Evolutionary conservation across 2,329 filamentous ascomycete genomes (phyloP).

Genomic region (Alternaria brassicae): DNA sequence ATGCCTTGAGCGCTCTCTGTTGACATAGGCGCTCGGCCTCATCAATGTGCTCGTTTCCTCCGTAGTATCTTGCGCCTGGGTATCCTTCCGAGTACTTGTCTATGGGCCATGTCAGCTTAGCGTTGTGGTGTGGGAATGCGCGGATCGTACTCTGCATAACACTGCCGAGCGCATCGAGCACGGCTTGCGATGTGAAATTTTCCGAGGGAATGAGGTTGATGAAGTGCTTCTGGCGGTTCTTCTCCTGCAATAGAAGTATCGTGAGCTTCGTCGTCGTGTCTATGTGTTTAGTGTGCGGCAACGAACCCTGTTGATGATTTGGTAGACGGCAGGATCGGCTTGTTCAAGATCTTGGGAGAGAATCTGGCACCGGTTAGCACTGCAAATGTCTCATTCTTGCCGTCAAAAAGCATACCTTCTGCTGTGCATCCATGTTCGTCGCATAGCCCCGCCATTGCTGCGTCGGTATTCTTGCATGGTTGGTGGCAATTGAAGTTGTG

Average conservation of each 20-base stretch:
- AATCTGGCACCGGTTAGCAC: conserved; percentile 62
- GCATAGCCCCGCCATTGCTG: conserved; percentile 51
- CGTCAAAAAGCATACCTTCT: conserved; percentile 50
- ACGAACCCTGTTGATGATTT: conserved; percentile 86
- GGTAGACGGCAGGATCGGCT: conserved; percentile 84
- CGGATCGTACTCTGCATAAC: conserved; percentile 53
- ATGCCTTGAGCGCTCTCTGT: conserved; percentile 87
- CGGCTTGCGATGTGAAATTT: conserved; percentile 98
- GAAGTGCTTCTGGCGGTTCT: conserved; percentile 94
- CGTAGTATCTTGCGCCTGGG: conserved; percentile 97
- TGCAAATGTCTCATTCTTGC: neutral
- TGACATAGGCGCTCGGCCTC: conserved; percentile 95
- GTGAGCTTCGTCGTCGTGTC: conserved; percentile 25
- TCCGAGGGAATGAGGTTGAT: conserved; percentile 99
- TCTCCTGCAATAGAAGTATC: conserved; percentile 69
- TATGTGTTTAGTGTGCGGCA: conserved; percentile 16
- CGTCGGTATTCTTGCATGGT: conserved; percentile 41
- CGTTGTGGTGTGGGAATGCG: conserved; percentile 66
- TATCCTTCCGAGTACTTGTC: conserved; percentile 99
- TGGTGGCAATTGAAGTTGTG: conserved; percentile 38
- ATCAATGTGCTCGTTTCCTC: conserved; percentile 98
- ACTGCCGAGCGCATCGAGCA: conserved; percentile 91
- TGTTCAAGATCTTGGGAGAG: conserved; percentile 80
- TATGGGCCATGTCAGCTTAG: conserved; percentile 52
- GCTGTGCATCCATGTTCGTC: conserved; percentile 56